phyloP scores from a whole-genome alignment of 2,329 filamentous ascomycete genomes.

The Sclerotinia minor region DNA sequence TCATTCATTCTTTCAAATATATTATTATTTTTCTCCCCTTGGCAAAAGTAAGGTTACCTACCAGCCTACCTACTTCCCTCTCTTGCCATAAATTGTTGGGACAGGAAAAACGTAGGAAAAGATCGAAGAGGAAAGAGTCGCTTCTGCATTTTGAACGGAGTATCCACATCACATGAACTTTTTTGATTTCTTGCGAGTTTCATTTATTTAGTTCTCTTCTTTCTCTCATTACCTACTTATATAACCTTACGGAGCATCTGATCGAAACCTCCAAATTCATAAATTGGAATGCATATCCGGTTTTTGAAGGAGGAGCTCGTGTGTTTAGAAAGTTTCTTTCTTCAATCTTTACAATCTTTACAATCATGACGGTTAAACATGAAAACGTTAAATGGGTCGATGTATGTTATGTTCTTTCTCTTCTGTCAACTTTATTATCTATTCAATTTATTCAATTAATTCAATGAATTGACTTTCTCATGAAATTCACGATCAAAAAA shows the following conservation, averaged over 20 bases:
- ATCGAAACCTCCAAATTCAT: not conserved
- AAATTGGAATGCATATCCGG: not conserved
- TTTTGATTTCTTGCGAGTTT: not conserved
- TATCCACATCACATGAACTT: not conserved
- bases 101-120: not conserved
- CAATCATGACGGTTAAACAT: slow-evolving; percentile 40
- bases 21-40: not conserved
- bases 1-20: not conserved
- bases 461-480: not conserved
- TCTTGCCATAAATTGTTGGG: not conserved
- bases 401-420: slow-evolving; percentile 51
- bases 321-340: not conserved
- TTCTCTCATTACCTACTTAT: not conserved
- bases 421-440: not conserved
- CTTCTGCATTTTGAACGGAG: not conserved
- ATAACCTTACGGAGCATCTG: not conserved
- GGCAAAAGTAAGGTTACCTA: not conserved
- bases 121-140: not conserved
- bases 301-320: not conserved
- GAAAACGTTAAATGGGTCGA: slow-evolving; percentile 60
- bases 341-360: slow-evolving; percentile 1
- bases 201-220: not conserved
- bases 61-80: not conserved
- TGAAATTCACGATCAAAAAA: slow-evolving; percentile 8
- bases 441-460: not conserved